These are phyloP conservation scores for Pyricularia pennisetigena DNA, from an alignment of 2,329 filamentous ascomycete genomes.

Conservation along the genomic window DNA sequence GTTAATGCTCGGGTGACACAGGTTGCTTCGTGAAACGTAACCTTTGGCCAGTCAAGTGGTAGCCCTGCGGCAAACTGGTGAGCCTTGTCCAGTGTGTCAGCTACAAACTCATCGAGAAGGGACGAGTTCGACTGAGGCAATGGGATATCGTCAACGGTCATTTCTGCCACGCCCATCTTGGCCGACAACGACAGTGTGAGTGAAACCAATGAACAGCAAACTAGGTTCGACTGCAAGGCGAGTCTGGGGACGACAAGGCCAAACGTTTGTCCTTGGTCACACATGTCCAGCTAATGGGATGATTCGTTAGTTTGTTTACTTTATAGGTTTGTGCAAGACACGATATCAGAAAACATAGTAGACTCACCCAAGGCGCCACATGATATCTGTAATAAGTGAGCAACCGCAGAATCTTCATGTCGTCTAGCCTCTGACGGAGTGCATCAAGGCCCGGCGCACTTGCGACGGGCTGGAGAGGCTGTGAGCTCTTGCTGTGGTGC, in stretches of 20 bases:
- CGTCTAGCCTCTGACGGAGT: neutral
- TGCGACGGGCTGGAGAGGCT: neutral
- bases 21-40: neutral
- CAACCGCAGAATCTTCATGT: conserved; percentile 13
- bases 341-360: neutral
- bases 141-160: neutral
- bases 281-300: conserved; percentile 28
- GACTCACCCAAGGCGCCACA: conserved; percentile 32
- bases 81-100: neutral
- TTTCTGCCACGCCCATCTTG: neutral
- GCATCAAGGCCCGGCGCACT: neutral
- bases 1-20: neutral
- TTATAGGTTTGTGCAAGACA: neutral
- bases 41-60: neutral
- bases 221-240: conserved; percentile 14
- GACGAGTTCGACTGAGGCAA: neutral
- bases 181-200: neutral
- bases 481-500: neutral
- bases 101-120: neutral
- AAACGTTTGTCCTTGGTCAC: conserved; percentile 28
- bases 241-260: conserved; percentile 24
- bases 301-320: neutral
- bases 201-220: conserved; percentile 6
- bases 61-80: neutral
- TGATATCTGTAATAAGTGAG: conserved; percentile 33